Percentiles rank a stretch among this genome's conserved stretches.
Conservation (phyloP, 192 early-diverging fungal genomes). For the Glomus cerebriforme region DNA sequence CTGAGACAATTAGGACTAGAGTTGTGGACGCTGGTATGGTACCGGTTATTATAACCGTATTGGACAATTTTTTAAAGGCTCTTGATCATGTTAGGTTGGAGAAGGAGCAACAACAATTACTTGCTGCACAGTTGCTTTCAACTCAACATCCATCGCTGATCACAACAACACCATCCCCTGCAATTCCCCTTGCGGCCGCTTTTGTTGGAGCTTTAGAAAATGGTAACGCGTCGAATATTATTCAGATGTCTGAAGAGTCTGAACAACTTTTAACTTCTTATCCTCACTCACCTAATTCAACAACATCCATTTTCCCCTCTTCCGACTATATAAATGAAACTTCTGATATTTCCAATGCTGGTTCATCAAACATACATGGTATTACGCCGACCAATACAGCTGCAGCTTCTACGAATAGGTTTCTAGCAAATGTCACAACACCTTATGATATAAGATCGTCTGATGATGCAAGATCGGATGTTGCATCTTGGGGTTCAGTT, state of each 20-base stretch:
- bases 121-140: constrained; percentile 33
- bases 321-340: constrained; percentile 20
- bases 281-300: constrained; percentile 28
- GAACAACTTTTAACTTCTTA: constrained; percentile 19
- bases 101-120: constrained; percentile 48
- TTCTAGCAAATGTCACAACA: constrained; percentile 24
- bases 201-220: constrained; percentile 32
- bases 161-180: constrained; percentile 27
- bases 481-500: constrained; percentile 33
- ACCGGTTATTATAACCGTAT: constrained; percentile 77
- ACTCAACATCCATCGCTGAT: constrained; percentile 32
- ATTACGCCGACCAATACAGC: constrained; percentile 25
- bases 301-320: constrained; percentile 27
- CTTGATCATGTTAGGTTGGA: constrained; percentile 56
- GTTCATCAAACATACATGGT: constrained; percentile 29
- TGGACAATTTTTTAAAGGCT: constrained; percentile 62
- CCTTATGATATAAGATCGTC: constrained; percentile 20
- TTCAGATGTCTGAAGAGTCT: constrained; percentile 23
- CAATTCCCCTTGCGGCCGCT: constrained; percentile 33
- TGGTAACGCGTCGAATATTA: constrained; percentile 24
- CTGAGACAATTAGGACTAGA: constrained; percentile 73
- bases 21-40: constrained; percentile 88
- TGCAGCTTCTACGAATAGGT: constrained; percentile 31
- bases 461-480: constrained; percentile 34
- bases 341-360: constrained; percentile 33